A percentile compares a stretch with the other conserved stretches of the same genome.
These are phyloP conservation scores for Arthrobotrys iridis DNA, from an alignment of 2,329 filamentous ascomycete species.

Conservation along the genomic window DNA sequence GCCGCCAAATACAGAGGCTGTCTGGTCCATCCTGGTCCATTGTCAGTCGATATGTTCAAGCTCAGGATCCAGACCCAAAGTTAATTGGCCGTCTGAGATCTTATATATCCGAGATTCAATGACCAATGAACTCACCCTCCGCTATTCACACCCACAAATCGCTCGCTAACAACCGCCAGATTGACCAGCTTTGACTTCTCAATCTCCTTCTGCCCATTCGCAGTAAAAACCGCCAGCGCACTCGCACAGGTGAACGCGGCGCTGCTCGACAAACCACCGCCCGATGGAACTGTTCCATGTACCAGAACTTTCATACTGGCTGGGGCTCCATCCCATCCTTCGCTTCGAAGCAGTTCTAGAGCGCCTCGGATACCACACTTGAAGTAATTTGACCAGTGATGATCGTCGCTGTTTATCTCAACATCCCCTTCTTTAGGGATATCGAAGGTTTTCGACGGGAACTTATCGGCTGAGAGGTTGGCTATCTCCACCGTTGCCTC, in stretches of 20 bases:
- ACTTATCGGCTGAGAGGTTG: constrained; percentile 80
- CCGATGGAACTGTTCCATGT: constrained; percentile 90
- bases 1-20: constrained; percentile 91
- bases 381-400: constrained; percentile 99
- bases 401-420: constrained; percentile 83
- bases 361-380: constrained; percentile 88
- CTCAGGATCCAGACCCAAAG: not conserved
- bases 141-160: constrained; percentile 93
- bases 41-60: not conserved
- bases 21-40: constrained; percentile 86
- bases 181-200: constrained; percentile 93
- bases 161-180: constrained; percentile 91
- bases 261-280: constrained; percentile 90
- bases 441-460: constrained; percentile 77
- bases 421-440: constrained; percentile 72
- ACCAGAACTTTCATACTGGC: constrained; percentile 86
- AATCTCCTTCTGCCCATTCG: constrained; percentile 79
- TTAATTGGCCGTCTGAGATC: not conserved
- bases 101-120: not conserved
- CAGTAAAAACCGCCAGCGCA: constrained; percentile 84
- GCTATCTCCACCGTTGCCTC: constrained; percentile 76
- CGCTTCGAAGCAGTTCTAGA: constrained; percentile 77
- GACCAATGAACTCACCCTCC: constrained; percentile 75
- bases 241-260: constrained; percentile 93
- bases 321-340: constrained; percentile 71